Evolutionary conservation across 441 rosid species (phyloP), one percentile per base, ranked within the genome.

Genomic region (Erysimum pusillum): DNA sequence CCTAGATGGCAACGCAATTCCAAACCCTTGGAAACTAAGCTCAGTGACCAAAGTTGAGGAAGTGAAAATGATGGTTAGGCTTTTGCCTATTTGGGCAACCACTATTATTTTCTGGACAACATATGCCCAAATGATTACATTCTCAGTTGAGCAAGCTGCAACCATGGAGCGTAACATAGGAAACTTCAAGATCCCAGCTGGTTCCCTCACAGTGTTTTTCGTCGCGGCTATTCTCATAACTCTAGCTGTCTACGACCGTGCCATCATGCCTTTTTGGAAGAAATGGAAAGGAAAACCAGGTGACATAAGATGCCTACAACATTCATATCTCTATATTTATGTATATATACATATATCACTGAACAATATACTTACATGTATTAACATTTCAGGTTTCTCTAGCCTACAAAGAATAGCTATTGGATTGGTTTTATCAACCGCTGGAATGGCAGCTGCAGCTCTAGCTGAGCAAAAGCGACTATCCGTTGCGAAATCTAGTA

Each of bases 31-130:
- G 97, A 92, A 83, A 80, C 76, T 94, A 17, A 75, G 87, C 74
- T 67, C 98, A 5, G 87, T 92, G 64, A 92, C 97, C 14, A 84
- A 84, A 70, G 89, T 94, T 52, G 98, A 94, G 78, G 98, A 94
- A 80, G 93, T 88, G 78, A 94, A 94, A 80, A 94, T 90, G 95
- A 81, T 92, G 90, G 76, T 80, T 28, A 82, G 87, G 60, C 79
- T 94, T 36, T 77, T 94, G 77, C 97, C 98, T 17, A 83, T 94
- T 15, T 94, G 98, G 98, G 97, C 97, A 49, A 94, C 95, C n/a
- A 94, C 97, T 36, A 94, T 94, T 22, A 81, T 92, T 12, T 94
- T 94, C 36, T 92, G 98, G 98, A 94, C 98, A 0, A 75, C 89
- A 12, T 89, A 88, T 73, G 98, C 98, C 0, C 98, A 94, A 76